Percentiles rank a stretch among this genome's conserved stretches.
Evolutionary conservation across 1,139 yeast genomes (phyloP).

Genomic region (Hanseniaspora sp.): DNA sequence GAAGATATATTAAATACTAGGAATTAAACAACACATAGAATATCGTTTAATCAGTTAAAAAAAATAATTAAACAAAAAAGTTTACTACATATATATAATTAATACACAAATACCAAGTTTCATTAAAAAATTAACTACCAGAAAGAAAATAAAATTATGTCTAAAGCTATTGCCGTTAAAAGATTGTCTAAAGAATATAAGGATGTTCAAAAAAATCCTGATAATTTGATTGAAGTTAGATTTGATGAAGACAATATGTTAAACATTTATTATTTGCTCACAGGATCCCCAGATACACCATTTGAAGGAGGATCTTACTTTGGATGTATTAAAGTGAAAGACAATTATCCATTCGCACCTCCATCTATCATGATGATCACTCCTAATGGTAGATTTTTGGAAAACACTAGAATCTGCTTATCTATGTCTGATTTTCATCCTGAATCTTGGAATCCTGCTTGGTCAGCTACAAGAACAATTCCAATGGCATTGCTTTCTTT

Average conservation of each 20-base stretch:
- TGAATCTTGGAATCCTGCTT: constrained; percentile 88
- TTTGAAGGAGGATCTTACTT: constrained; percentile 82
- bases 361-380: constrained; percentile 85
- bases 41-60: too few relatives aligned
- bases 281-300: constrained; percentile 80
- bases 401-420: constrained; percentile 69
- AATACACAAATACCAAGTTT: background rate
- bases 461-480: constrained; percentile 75
- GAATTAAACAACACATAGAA: too few relatives aligned
- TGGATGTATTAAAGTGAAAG: constrained; percentile 72
- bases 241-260: constrained; percentile 72
- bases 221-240: constrained; percentile 70
- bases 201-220: constrained; percentile 59
- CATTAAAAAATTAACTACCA: background rate
- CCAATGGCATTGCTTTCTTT: constrained; percentile 75
- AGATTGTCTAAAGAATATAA: constrained; percentile 69
- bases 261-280: constrained; percentile 40
- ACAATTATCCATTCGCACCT: constrained; percentile 84
- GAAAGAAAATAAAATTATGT: constrained; percentile 34
- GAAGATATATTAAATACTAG: too few relatives aligned
- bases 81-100: background rate
- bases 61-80: background rate
- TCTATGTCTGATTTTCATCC: constrained; percentile 92
- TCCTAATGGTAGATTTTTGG: constrained; percentile 70
- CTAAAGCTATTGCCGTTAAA: constrained; percentile 40